Evolutionary conservation across 805 yeast genomes (phyloP).

Genomic region (Tetrapisispora iriomotensis): DNA sequence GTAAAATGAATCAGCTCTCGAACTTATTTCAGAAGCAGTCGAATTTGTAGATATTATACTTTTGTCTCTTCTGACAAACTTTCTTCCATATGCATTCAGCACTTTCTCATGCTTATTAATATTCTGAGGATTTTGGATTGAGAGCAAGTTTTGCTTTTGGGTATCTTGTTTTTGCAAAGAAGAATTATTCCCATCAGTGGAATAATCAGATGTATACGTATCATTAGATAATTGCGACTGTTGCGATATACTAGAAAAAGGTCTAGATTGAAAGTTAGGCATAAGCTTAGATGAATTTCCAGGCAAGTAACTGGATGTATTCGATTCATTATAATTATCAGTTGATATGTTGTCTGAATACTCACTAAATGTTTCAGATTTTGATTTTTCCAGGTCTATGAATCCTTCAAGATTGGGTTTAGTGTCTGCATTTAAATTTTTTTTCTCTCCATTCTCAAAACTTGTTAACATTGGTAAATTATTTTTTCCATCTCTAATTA

Average conservation of each 20-base stretch:
- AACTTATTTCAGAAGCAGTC: conserved; percentile 32
- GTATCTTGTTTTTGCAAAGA: conserved; percentile 9
- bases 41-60: conserved; percentile 33
- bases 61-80: conserved; percentile 26
- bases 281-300: conserved; percentile 7
- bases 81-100: conserved; percentile 6
- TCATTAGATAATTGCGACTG: conserved; percentile 31
- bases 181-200: conserved; percentile 28
- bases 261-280: conserved; percentile 29
- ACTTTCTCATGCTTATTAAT: neutral
- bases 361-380: conserved; percentile 21
- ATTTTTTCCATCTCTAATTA: no score
- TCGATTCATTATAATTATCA: conserved; percentile 15
- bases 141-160: conserved; percentile 4
- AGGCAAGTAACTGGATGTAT: neutral
- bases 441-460: no score
- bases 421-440: no score
- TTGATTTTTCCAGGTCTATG: neutral
- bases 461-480: no score
- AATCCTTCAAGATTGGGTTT: no score
- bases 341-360: conserved; percentile 26
- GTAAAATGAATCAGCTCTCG: conserved; percentile 33
- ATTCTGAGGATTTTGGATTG: neutral
- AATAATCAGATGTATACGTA: conserved; percentile 43
- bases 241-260: conserved; percentile 44